phyloP scores from a whole-genome alignment of 164 flowering plant species.

The Stephania yunnanensis region DNA sequence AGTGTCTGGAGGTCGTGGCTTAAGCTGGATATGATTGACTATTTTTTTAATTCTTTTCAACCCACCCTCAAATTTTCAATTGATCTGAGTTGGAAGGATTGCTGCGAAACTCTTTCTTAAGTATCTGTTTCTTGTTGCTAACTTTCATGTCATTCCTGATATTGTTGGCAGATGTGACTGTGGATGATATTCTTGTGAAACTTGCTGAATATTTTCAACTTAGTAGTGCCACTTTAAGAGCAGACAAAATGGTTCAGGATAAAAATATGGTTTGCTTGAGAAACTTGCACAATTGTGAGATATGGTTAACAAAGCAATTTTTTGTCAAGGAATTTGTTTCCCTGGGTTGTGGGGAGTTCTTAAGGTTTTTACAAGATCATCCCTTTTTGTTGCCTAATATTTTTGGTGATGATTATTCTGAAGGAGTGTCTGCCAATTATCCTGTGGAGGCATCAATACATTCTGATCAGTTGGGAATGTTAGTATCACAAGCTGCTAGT shows the following conservation, averaged over 20 bases:
- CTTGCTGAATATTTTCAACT: slow-evolving; percentile 33
- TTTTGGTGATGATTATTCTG: slow-evolving; percentile 25
- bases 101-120: background rate
- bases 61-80: background rate
- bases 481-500: slow-evolving; percentile 60
- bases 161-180: slow-evolving; percentile 38
- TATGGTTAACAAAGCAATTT: slow-evolving; percentile 59
- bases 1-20: too few relatives aligned
- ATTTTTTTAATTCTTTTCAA: background rate
- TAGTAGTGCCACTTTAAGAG: slow-evolving; percentile 18
- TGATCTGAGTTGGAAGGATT: background rate
- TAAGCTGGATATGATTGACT: background rate
- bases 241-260: slow-evolving; percentile 25
- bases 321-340: slow-evolving; percentile 50
- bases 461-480: slow-evolving; percentile 40
- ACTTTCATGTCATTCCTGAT: slow-evolving; percentile 5
- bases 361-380: slow-evolving; percentile 51
- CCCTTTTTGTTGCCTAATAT: slow-evolving; percentile 36
- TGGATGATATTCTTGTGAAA: slow-evolving; percentile 52
- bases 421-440: slow-evolving; percentile 21
- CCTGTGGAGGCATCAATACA: slow-evolving; percentile 51
- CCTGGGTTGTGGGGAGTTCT: slow-evolving; percentile 73
- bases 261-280: slow-evolving; percentile 30
- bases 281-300: slow-evolving; percentile 49
- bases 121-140: background rate